Conservation (phyloP, 495 filamentous ascomycete genomes). For the Choiromyces venosus region DNA sequence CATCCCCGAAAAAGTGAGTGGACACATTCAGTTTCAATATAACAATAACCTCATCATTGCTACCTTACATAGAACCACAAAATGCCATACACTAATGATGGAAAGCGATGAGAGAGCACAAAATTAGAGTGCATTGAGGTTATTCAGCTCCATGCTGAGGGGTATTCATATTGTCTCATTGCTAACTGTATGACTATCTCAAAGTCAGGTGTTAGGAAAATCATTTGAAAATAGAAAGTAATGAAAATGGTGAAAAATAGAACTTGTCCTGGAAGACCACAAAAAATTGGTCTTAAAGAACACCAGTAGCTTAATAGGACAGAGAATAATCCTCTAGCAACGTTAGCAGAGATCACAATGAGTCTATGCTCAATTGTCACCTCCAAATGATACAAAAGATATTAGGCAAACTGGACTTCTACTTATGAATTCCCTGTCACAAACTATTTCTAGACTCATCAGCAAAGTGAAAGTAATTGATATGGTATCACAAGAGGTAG, state of each 20-base stretch:
- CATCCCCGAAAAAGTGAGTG: constrained; percentile 5
- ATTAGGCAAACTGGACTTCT: neutral
- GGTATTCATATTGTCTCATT: neutral
- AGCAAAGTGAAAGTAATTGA: neutral
- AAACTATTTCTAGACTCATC: neutral
- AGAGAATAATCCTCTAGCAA: neutral
- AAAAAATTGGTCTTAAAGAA: neutral
- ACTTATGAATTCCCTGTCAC: neutral
- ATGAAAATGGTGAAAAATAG: neutral
- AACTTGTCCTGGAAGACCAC: neutral
- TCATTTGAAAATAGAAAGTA: neutral
- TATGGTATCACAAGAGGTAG: neutral
- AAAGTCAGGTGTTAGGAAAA: neutral
- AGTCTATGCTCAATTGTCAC: neutral
- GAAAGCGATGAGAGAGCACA: neutral
- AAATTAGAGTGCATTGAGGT: neutral
- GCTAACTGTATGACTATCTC: neutral
- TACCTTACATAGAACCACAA: neutral
- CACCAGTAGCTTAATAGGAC: neutral
- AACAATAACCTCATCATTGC: too few relatives aligned
- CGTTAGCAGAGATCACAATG: neutral
- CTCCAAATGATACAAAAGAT: neutral
- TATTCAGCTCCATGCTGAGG: neutral
- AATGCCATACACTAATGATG: constrained; percentile 2
- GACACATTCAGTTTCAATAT: neutral